Conservation (phyloP, 352 stramenopile species). For the Globisporangium paddicum region DNA sequence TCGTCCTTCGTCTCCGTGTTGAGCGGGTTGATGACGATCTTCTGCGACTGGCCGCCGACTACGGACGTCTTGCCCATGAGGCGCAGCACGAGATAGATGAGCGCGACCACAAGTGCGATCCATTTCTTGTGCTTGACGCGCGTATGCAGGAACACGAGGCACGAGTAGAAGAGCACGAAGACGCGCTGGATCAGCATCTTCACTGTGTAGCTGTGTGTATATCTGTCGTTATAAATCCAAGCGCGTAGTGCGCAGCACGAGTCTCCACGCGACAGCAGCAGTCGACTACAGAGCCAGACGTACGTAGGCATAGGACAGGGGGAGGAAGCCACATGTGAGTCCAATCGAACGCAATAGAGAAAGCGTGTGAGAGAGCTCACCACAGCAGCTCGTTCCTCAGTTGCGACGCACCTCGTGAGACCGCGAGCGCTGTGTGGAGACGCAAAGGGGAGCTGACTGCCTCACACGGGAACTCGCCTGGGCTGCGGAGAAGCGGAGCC, state of each 20-base stretch:
- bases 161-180: constrained; percentile 59
- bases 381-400: too few relatives aligned
- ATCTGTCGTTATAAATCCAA: background rate
- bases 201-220: background rate
- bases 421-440: too few relatives aligned
- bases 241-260: too few relatives aligned
- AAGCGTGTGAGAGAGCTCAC: too few relatives aligned
- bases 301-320: too few relatives aligned
- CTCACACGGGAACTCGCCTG: too few relatives aligned
- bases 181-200: constrained; percentile 69
- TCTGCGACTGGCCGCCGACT: constrained; percentile 53
- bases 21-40: constrained; percentile 76
- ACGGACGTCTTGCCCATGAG: constrained; percentile 42
- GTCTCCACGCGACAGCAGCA: too few relatives aligned
- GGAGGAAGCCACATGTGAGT: too few relatives aligned
- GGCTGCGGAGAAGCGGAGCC: background rate
- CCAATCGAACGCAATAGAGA: too few relatives aligned
- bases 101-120: constrained; percentile 42
- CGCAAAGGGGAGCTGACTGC: too few relatives aligned
- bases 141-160: constrained; percentile 50
- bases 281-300: too few relatives aligned
- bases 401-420: too few relatives aligned
- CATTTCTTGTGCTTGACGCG: constrained; percentile 70
- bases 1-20: constrained; percentile 59
- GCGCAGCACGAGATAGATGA: constrained; percentile 52